Base-by-base conservation (phyloP, 176 grass and related monocot species). In the Elymus sibiricus region DNA sequence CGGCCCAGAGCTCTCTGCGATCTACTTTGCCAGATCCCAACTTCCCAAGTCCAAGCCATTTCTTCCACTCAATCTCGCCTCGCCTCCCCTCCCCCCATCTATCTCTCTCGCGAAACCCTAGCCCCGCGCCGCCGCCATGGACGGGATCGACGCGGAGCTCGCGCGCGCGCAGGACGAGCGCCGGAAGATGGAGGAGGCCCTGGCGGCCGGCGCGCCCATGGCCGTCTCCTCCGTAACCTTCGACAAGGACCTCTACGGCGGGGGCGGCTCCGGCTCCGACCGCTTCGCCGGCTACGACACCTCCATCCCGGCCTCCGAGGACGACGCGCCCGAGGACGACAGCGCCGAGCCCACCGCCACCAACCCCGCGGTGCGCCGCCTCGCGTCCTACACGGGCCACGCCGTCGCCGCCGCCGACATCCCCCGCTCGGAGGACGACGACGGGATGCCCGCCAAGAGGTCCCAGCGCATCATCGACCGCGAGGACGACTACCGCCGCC, bases 161-260 rank as follows among this genome's bases (percentile, higher is more conserved):
- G 87, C 87, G 26, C 90, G 77, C n/a, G 78, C 92, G 17, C 97
- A 99, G 92, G 97, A 96, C 83, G 94, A 99, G 87, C 88, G 92
- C 19, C 79, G 87, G 28, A 96, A 94, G 89, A 38, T 99, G 84
- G 97, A 99, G 92, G 94, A 92, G 83, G 81, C 82, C 24, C 83
- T 90, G 2, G 83, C 88, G 5, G 86, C 62, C 6, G 79, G 81
- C 16, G 76, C 76, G 37, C 85, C 70, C 44, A 89, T 90, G 87
- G 88, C 56, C 70, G 86, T 95, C 34, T 89, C 91, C 60, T 89
- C 90, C 37, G 92, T 99, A 68, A 94, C 94, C 66, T 99, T 96
- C 88, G 97, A 99, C 85, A 82, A 85, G 26, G 97, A 99, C 86
- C 92, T 99, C 70, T 99, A 99, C 79, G 94, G 97, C 28, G 94